A percentile compares a stretch with the other conserved stretches of the same genome.
Evolutionary conservation across 2,329 filamentous ascomycete genomes (phyloP).

Genomic region (Aspergillus ochraceus): DNA sequence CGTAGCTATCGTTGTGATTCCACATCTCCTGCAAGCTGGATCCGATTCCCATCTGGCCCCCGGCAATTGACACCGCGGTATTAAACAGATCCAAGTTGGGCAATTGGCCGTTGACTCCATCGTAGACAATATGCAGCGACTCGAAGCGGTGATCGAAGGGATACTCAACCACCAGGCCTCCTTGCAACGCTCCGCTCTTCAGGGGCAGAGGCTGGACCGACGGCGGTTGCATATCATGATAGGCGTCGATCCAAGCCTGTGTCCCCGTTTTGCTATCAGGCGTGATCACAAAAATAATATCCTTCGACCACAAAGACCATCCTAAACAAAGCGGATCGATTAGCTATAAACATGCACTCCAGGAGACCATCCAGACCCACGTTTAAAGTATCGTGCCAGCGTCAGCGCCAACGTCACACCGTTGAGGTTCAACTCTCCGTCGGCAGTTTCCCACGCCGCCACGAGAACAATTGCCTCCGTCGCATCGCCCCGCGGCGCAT

Average conservation of each 20-base stretch:
- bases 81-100: slow-evolving; percentile 97
- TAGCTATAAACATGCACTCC: slow-evolving; percentile 8
- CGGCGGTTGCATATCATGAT: slow-evolving; percentile 81
- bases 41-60: slow-evolving; percentile 86
- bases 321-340: slow-evolving; percentile 45
- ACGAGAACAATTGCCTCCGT: slow-evolving; percentile 95
- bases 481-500: slow-evolving; percentile 90
- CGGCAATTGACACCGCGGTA: slow-evolving; percentile 82
- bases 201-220: slow-evolving; percentile 75
- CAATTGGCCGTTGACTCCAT: slow-evolving; percentile 91
- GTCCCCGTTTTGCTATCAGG: slow-evolving; percentile 86
- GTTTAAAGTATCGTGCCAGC: slow-evolving; percentile 90
- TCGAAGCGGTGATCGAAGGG: slow-evolving; percentile 82
- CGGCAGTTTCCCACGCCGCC: slow-evolving; percentile 81
- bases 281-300: slow-evolving; percentile 89
- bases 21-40: slow-evolving; percentile 84
- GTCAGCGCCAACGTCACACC: slow-evolving; percentile 85
- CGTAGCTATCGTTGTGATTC: slow-evolving; percentile 72
- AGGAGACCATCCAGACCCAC: slow-evolving; percentile 41
- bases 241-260: slow-evolving; percentile 96
- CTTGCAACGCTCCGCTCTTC: slow-evolving; percentile 91
- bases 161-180: slow-evolving; percentile 90
- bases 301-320: slow-evolving; percentile 98
- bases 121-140: slow-evolving; percentile 86
- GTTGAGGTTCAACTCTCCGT: slow-evolving; percentile 76